These are phyloP conservation scores for Penicillium sp. DNA, from an alignment of 2,329 filamentous ascomycete genomes.

Conservation along the genomic window DNA sequence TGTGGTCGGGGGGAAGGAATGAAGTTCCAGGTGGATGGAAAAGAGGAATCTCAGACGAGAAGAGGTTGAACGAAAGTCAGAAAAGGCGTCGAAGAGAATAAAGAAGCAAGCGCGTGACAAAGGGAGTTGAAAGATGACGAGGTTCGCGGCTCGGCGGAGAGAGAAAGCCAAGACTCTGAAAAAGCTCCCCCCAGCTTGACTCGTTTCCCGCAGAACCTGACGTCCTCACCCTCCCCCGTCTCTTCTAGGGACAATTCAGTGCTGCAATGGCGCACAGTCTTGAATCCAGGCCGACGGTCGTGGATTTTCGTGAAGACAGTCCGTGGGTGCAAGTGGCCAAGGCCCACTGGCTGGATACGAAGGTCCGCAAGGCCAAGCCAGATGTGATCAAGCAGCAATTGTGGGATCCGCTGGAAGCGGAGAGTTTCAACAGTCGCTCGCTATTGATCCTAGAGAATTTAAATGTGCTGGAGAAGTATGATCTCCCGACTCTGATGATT, in stretches of 20 bases:
- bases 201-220: slow-evolving; percentile 26
- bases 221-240: slow-evolving; percentile 15
- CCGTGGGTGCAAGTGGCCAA: slow-evolving; percentile 65
- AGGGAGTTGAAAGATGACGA: not conserved
- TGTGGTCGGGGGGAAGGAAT: slow-evolving; percentile 5
- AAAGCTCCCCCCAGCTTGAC: slow-evolving; percentile 29
- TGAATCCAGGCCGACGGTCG: slow-evolving; percentile 40
- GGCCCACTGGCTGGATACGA: slow-evolving; percentile 75
- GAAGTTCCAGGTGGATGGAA: slow-evolving; percentile 4
- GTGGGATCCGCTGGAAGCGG: slow-evolving; percentile 81
- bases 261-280: slow-evolving; percentile 55
- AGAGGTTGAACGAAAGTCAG: slow-evolving; percentile 3
- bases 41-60: not conserved
- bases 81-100: slow-evolving; percentile 2
- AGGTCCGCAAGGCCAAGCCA: slow-evolving; percentile 67
- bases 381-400: slow-evolving; percentile 80
- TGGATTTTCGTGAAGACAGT: slow-evolving; percentile 40
- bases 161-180: slow-evolving; percentile 24
- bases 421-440: slow-evolving; percentile 69
- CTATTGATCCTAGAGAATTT: slow-evolving; percentile 81
- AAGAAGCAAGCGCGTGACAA: no score
- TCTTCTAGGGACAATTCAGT: slow-evolving; percentile 29
- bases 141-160: slow-evolving; percentile 31
- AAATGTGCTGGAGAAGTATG: slow-evolving; percentile 76
- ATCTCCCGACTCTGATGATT: slow-evolving; percentile 1